Evolutionary conservation across 106 monocot species (phyloP).

Genomic region (Agapanthus africanus): DNA sequence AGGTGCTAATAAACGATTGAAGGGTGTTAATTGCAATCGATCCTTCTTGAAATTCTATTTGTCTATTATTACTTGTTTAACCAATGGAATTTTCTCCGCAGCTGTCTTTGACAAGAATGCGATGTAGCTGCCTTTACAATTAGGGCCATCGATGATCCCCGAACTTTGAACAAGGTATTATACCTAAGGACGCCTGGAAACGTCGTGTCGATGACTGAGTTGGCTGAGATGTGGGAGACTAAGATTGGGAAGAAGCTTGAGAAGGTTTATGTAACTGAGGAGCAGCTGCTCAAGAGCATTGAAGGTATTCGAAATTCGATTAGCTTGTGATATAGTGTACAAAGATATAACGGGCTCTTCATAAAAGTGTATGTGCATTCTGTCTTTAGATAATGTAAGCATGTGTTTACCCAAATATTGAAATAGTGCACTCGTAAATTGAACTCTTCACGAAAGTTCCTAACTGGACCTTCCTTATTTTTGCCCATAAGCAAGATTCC

Average conservation of each 20-base stretch:
- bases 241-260: conserved; percentile 39
- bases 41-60: too few species aligned
- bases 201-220: conserved; percentile 35
- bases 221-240: conserved; percentile 57
- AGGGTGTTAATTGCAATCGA: too few species aligned
- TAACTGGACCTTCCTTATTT: too few species aligned
- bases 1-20: too few species aligned
- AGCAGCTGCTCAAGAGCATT: conserved; percentile 42
- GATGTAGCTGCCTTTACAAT: conserved; percentile 66
- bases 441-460: too few species aligned
- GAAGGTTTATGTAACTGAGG: conserved; percentile 34
- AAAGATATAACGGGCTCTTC: too few species aligned
- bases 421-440: too few species aligned
- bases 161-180: conserved; percentile 58
- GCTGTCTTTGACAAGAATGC: conserved; percentile 57
- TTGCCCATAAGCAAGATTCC: too few species aligned
- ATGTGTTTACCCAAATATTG: too few species aligned
- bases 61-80: too few species aligned
- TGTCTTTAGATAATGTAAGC: too few species aligned
- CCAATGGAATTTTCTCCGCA: conserved; percentile 16
- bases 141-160: conserved; percentile 53
- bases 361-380: too few species aligned
- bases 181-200: conserved; percentile 64
- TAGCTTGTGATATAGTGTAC: neutral
- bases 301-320: conserved; percentile 25